phyloP scores from a whole-genome alignment of 2,329 filamentous ascomycete genomes.

The Penicillium sp. region DNA sequence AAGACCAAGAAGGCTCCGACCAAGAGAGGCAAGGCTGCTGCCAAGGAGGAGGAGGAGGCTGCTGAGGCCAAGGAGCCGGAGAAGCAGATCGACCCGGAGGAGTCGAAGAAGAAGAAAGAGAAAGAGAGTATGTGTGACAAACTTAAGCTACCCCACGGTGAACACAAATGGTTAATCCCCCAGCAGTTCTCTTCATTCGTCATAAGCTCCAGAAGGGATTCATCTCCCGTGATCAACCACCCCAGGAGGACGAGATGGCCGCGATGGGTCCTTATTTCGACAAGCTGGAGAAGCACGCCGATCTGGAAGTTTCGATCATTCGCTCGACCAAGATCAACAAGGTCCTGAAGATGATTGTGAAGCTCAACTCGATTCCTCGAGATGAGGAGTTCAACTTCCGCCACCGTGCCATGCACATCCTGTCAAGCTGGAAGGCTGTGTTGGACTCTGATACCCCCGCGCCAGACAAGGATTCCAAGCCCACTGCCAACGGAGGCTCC shows the following conservation, averaged over 20 bases:
- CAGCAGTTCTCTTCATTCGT: conserved; percentile 76
- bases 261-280: conserved; percentile 47
- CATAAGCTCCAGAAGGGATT: conserved; percentile 95
- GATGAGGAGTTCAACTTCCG: conserved; percentile 91
- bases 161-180: background rate
- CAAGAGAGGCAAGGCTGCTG: conserved; percentile 46
- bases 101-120: conserved; percentile 55
- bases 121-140: conserved; percentile 47
- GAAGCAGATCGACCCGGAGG: conserved; percentile 52
- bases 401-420: conserved; percentile 68
- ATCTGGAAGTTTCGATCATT: conserved; percentile 86
- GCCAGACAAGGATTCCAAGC: conserved; percentile 44
- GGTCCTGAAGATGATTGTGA: conserved; percentile 89
- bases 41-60: conserved; percentile 58
- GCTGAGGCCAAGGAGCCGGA: conserved; percentile 50
- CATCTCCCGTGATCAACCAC: conserved; percentile 73
- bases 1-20: conserved; percentile 55
- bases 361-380: conserved; percentile 76
- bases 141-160: background rate
- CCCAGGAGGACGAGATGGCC: conserved; percentile 66
- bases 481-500: conserved; percentile 41
- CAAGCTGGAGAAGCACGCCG: conserved; percentile 73
- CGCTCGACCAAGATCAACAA: conserved; percentile 96
- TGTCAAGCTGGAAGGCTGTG: conserved; percentile 85
- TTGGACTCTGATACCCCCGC: conserved; percentile 57